phyloP scores from a whole-genome alignment of 441 rosid species.

The Gossypium davidsonii region DNA sequence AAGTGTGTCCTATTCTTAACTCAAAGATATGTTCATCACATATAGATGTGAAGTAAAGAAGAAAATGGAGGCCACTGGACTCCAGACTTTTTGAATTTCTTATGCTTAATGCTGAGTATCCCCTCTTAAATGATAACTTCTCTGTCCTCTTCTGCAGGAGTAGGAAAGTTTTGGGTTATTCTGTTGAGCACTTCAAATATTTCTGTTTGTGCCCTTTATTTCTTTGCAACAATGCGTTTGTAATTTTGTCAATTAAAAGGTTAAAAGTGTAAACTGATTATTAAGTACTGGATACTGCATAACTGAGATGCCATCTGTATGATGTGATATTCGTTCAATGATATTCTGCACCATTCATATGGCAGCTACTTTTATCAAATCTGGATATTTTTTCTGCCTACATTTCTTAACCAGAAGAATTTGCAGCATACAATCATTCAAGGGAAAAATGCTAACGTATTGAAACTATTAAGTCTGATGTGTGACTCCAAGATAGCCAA shows the following conservation, averaged over 20 bases:
- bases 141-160: not conserved
- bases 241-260: not conserved
- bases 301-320: not conserved
- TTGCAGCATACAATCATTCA: not conserved
- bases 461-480: not conserved
- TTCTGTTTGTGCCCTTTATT: not conserved
- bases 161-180: not conserved
- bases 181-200: not conserved
- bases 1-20: slow-evolving; percentile 19
- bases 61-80: not conserved
- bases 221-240: not conserved
- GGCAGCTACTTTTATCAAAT: not conserved
- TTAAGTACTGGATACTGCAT: not conserved
- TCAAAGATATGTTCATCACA: not conserved
- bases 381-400: not conserved
- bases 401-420: not conserved
- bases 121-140: slow-evolving; percentile 2
- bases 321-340: not conserved
- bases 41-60: not conserved
- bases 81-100: not conserved
- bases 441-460: not conserved
- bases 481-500: not conserved
- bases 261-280: not conserved
- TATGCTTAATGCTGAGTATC: not conserved
- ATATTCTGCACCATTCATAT: not conserved